These are phyloP conservation scores for Gastrodia elata DNA, from an alignment of 106 monocot species.

Conservation along the genomic window DNA sequence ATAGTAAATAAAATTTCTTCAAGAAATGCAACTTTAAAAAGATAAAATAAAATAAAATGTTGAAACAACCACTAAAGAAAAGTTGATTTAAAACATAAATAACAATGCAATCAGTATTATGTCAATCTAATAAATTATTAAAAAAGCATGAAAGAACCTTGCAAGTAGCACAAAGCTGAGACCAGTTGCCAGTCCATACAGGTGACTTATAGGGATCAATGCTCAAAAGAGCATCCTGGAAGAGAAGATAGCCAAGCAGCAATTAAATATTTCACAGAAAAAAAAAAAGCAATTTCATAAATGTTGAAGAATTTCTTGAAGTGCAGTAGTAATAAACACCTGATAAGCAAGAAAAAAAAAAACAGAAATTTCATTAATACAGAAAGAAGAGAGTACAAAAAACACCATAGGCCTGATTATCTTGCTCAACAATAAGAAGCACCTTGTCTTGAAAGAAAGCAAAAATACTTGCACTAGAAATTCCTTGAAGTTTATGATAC, in stretches of 20 bases:
- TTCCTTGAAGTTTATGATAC: neutral
- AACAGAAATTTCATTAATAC: no score
- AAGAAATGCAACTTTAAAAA: neutral
- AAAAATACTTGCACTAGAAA: neutral
- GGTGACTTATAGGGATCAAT: conserved; percentile 55
- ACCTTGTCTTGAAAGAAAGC: neutral
- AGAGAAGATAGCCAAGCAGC: neutral
- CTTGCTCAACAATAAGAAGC: no score
- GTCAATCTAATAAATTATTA: neutral
- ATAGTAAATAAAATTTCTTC: neutral
- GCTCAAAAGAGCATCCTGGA: conserved; percentile 61
- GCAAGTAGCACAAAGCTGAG: conserved; percentile 87
- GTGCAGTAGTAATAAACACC: neutral
- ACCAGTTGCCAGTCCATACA: conserved; percentile 73
- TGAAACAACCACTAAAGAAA: neutral
- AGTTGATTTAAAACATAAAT: neutral
- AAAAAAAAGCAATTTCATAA: neutral
- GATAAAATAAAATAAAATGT: no score
- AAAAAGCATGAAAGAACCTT: conserved; percentile 37
- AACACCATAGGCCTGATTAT: no score
- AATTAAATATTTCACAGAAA: neutral
- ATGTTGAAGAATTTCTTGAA: neutral
- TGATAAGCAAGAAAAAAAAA: no score
- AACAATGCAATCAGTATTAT: neutral
- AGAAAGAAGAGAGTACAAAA: no score